phyloP scores from a whole-genome alignment of 768 basidiomycete species.

The Mycena epipterygia region DNA sequence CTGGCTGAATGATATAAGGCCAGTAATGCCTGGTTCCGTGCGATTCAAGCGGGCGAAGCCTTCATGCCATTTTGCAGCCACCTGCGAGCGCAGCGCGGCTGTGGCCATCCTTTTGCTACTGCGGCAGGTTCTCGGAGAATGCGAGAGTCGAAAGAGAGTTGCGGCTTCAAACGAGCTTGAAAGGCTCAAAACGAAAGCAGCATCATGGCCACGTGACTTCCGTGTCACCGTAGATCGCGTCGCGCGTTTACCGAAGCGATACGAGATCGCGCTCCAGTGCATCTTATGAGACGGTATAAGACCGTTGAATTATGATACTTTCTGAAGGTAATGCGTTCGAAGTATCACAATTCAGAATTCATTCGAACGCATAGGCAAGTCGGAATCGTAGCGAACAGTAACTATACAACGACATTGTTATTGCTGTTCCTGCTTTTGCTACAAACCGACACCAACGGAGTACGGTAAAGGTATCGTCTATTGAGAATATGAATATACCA shows the following conservation, averaged over 20 bases:
- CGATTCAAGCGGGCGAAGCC: conserved; percentile 76
- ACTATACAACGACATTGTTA: no score
- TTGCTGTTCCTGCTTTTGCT: background rate
- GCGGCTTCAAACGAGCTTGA: background rate
- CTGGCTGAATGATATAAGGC: conserved; percentile 74
- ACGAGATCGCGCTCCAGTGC: no score
- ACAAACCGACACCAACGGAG: background rate
- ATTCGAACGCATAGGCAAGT: no score
- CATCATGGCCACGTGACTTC: no score
- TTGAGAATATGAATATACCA: background rate
- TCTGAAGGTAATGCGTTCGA: no score
- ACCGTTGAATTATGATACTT: no score
- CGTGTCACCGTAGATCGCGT: no score
- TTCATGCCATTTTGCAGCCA: conserved; percentile 80
- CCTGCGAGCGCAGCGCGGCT: conserved; percentile 73
- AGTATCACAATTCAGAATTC: no score
- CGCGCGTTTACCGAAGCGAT: no score
- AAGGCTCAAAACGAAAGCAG: background rate
- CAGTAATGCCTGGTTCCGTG: conserved; percentile 70
- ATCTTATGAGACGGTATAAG: no score
- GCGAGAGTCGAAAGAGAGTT: background rate
- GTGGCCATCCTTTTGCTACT: conserved; percentile 60
- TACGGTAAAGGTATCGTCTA: background rate
- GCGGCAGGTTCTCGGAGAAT: background rate
- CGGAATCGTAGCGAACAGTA: no score